Evolutionary conservation across 2,329 filamentous ascomycete species (phyloP).

Genomic region (Huntiella bhutanensis): DNA sequence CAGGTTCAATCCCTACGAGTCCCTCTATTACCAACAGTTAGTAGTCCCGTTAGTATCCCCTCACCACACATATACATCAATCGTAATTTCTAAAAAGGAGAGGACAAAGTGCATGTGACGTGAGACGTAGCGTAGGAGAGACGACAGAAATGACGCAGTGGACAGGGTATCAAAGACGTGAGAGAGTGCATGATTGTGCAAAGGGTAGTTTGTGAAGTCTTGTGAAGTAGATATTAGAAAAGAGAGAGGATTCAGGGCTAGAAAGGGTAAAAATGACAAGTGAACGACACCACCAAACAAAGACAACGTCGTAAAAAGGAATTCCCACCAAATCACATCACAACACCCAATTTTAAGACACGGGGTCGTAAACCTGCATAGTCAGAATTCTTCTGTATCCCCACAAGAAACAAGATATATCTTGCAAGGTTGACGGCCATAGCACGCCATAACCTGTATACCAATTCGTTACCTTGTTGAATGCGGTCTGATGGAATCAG

Average conservation of each 20-base stretch:
- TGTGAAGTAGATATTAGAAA: conserved; percentile 2
- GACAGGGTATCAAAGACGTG: conserved; percentile 1
- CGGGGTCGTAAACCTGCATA: too few relatives aligned
- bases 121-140: not conserved
- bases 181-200: conserved; percentile 1
- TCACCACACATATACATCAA: not conserved
- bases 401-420: too few relatives aligned
- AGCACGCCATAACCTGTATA: too few relatives aligned
- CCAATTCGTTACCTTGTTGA: too few relatives aligned
- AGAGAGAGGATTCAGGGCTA: conserved; percentile 3
- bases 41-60: too few relatives aligned
- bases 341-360: too few relatives aligned
- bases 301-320: not conserved
- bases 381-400: too few relatives aligned
- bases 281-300: not conserved
- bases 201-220: not conserved
- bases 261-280: not conserved
- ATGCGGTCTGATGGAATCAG: too few relatives aligned
- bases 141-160: not conserved
- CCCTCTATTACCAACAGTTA: too few relatives aligned
- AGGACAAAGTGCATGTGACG: not conserved
- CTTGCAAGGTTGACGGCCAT: too few relatives aligned
- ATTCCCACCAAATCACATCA: too few relatives aligned
- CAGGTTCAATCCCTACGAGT: too few relatives aligned
- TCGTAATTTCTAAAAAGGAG: not conserved